A percentile compares a stretch with the other conserved stretches of the same genome.
Evolutionary conservation across 1,284 basidiomycete species (phyloP).

Genomic region (Waitea zeae): DNA sequence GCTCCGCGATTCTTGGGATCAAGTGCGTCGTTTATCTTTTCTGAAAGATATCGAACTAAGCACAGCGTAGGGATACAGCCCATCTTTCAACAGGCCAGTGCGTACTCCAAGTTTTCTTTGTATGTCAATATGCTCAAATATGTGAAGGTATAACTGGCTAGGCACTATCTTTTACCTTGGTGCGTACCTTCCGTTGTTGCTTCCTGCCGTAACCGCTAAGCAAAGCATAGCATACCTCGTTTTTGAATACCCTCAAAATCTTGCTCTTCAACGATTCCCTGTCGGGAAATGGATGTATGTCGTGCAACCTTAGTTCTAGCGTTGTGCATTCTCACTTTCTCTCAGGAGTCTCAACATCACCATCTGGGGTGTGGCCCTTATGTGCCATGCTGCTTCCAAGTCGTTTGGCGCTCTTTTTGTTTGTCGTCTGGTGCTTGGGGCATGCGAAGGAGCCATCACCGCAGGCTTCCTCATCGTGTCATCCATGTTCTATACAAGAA

Average conservation of each 20-base stretch:
- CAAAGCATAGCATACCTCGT: constrained; percentile 45
- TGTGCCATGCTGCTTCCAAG: constrained; percentile 26
- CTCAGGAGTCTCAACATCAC: constrained; percentile 20
- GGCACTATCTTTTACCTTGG: constrained; percentile 5
- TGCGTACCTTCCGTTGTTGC: no score
- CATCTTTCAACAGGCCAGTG: no score
- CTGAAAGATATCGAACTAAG: no score
- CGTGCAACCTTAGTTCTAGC: constrained; percentile 17
- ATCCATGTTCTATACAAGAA: constrained; percentile 32
- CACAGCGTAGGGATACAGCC: no score
- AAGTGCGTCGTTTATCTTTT: no score
- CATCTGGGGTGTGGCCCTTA: constrained; percentile 23
- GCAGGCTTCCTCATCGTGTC: constrained; percentile 30
- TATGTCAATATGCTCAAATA: constrained; percentile 17
- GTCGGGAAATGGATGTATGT: constrained; percentile 77
- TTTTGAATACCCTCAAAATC: constrained; percentile 59
- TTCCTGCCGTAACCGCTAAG: no score
- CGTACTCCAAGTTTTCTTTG: no score
- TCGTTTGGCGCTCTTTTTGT: constrained; percentile 27
- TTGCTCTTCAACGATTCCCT: constrained; percentile 60
- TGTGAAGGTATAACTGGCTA: constrained; percentile 4
- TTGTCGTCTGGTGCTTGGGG: constrained; percentile 25
- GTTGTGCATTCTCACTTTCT: background rate
- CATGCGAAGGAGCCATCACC: constrained; percentile 33
- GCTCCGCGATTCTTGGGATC: constrained; percentile 48